Evolutionary conservation across 345 rosid genomes (phyloP), one percentile per base, ranked within the genome.

Genomic region (Mangifera indica): DNA sequence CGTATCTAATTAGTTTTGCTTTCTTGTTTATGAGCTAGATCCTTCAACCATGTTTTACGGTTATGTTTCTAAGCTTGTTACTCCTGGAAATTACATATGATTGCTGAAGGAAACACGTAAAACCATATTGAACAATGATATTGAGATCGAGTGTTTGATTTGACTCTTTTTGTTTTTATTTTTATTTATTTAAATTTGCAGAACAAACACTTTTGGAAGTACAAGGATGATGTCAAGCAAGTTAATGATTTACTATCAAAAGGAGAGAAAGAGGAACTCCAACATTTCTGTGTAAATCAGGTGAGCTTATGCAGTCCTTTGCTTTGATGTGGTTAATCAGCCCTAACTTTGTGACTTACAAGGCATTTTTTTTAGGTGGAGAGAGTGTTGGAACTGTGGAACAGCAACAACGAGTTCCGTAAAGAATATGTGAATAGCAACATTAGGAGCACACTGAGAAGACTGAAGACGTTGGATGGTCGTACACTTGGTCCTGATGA

Each of bases 401-500:
- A 87, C 74, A 79, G 69, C 53, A 72, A 81, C 34, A 88, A 78
- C 18, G 93, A 87, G 75, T 93, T 89, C 76, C 88, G 97, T 57
- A 82, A 68, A 54, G 84, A 89, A 55, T 93, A 93, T 70, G 57
- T 80, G 71, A 88, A 79, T 48, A 78, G 83, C 86, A 93, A 89
- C 71, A 51, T 77, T 5, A 85, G 82, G 70, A 86, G 89, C 72
- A 93, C 93, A 32, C 42, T 81, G 6, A 82, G 87, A 85, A 91
- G 97, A 82, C 67, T 93, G 66, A 86, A 82, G 80, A 93, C 95
- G 22, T 68, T 80, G 46, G 98, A 92, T 74, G 98, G 98, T 51
- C 93, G 98, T 60, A 80, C 94, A 60, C 89, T 88, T 53, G 98
- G 98, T 70, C 94, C 88, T 57, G 85, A 88, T 73, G 98, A 93